Conservation (phyloP, 176 grass and related monocot species). For the Juncus inflexus region DNA sequence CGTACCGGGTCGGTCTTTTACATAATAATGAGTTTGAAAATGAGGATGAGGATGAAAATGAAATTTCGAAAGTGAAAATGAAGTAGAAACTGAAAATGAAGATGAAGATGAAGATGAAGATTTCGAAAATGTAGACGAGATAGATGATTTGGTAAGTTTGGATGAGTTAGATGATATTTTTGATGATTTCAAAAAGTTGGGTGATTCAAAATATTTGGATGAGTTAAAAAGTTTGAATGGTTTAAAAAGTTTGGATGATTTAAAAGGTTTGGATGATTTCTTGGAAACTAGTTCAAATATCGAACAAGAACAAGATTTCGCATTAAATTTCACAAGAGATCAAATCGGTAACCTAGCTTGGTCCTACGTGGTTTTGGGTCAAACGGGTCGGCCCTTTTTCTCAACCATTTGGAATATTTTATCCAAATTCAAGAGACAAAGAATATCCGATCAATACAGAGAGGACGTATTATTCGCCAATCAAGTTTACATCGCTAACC, state of each 20-base stretch:
- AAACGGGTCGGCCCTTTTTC: constrained; percentile 69
- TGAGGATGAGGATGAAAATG: constrained; percentile 1
- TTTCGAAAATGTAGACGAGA: not conserved
- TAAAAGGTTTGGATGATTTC: constrained; percentile 2
- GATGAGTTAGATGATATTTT: constrained; percentile 14
- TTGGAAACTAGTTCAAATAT: constrained; percentile 14
- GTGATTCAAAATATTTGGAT: not conserved
- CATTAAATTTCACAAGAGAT: constrained; percentile 66
- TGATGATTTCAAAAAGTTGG: not conserved
- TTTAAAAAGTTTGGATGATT: constrained; percentile 6
- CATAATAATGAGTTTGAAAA: constrained; percentile 7
- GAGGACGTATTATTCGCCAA: constrained; percentile 93
- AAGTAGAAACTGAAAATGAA: constrained; percentile 4
- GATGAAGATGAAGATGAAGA: not conserved
- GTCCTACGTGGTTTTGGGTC: constrained; percentile 84
- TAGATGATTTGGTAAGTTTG: constrained; percentile 8
- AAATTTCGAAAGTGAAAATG: constrained; percentile 2
- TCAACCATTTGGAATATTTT: constrained; percentile 55
- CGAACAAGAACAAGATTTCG: not conserved
- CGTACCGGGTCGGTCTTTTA: constrained; percentile 24
- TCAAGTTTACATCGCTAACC: constrained; percentile 87
- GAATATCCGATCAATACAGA: constrained; percentile 69
- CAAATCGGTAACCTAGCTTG: constrained; percentile 85
- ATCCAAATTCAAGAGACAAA: constrained; percentile 52
- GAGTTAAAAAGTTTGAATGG: not conserved